Evolutionary conservation across 192 early-diverging fungal genomes (phyloP), one percentile per base, ranked within the genome.

Genomic region (Entrophospora sp.): DNA sequence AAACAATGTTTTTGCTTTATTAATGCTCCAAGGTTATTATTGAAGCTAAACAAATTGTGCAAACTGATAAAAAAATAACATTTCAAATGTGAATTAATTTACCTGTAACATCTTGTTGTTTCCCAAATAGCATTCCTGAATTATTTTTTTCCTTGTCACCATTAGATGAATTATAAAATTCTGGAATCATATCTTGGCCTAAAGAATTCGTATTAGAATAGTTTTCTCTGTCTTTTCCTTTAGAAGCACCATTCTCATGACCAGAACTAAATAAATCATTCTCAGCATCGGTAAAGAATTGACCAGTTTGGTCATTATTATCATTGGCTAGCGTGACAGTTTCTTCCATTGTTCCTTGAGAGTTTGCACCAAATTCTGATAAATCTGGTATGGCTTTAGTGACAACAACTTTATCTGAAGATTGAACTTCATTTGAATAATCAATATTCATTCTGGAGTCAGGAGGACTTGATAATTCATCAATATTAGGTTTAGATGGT

Each of bases 51-150:
- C n/a, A n/a, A n/a, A n/a, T n/a, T n/a, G n/a, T n/a, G n/a, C n/a
- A n/a, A n/a, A n/a, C n/a, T n/a, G n/a, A n/a, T n/a, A n/a, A n/a
- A n/a, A n/a, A n/a, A n/a, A n/a, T n/a, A n/a, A n/a, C n/a, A n/a
- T n/a, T n/a, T n/a, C n/a, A n/a, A n/a, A n/a, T n/a, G n/a, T n/a
- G n/a, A 46, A 14, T 48, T 45, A 4, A 46, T 16, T 32, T 69
- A 80, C 81, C 81, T 25, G 84, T 82, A 0, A 91, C 84, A 70
- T 91, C 89, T 56, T 91, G 89, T 64, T 89, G 87, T 28, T 78
- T 76, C 8, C 75, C 75, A 69, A 82, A 75, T 62, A 73, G 53
- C 69, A 78, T 78, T 2, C 59, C 18, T 35, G 64, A 51, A 1
- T 30, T 34, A 2, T 31, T 18, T 18, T 31, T 51, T 16, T 42